phyloP scores from a whole-genome alignment of 1,284 basidiomycete species.

The Gomphus sp. region DNA sequence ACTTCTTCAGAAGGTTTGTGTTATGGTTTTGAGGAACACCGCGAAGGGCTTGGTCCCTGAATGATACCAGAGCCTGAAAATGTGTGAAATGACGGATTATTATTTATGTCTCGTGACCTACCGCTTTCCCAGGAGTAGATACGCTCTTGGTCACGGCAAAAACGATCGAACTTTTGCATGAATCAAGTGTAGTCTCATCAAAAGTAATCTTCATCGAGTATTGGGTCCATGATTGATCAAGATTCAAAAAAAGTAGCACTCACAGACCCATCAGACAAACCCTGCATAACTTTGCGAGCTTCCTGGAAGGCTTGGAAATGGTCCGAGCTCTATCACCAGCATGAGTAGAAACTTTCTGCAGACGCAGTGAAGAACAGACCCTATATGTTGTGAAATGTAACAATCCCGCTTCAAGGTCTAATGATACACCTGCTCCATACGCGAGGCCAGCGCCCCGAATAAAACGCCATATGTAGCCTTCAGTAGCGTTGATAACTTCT shows the following conservation, averaged over 20 bases:
- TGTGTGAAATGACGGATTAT: not conserved
- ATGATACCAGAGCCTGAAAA: slow-evolving; percentile 66
- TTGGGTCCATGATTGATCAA: not conserved
- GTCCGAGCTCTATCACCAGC: slow-evolving; percentile 68
- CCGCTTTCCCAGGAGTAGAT: slow-evolving; percentile 79
- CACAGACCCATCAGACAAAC: slow-evolving; percentile 73
- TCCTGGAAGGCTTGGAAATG: slow-evolving; percentile 78
- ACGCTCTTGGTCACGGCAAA: slow-evolving; percentile 76
- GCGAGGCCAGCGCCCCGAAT: slow-evolving; percentile 91
- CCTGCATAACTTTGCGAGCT: slow-evolving; percentile 66
- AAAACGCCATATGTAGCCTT: slow-evolving; percentile 89
- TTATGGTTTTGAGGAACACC: slow-evolving; percentile 68
- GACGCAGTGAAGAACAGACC: slow-evolving; percentile 33
- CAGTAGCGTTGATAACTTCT: slow-evolving; percentile 87
- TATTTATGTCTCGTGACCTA: slow-evolving; percentile 27
- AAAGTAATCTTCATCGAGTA: slow-evolving; percentile 56
- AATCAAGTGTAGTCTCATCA: slow-evolving; percentile 79
- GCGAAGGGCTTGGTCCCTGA: slow-evolving; percentile 82
- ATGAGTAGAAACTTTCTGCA: not conserved
- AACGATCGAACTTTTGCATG: slow-evolving; percentile 87
- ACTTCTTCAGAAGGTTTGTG: slow-evolving; percentile 67
- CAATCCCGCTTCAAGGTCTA: slow-evolving; percentile 78
- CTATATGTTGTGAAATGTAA: slow-evolving; percentile 78
- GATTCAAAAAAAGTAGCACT: slow-evolving; percentile 20
- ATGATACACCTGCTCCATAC: slow-evolving; percentile 79